A percentile compares a stretch with the other conserved stretches of the same genome.
Conservation (phyloP, 164 flowering plant species). For the Sedum album region DNA sequence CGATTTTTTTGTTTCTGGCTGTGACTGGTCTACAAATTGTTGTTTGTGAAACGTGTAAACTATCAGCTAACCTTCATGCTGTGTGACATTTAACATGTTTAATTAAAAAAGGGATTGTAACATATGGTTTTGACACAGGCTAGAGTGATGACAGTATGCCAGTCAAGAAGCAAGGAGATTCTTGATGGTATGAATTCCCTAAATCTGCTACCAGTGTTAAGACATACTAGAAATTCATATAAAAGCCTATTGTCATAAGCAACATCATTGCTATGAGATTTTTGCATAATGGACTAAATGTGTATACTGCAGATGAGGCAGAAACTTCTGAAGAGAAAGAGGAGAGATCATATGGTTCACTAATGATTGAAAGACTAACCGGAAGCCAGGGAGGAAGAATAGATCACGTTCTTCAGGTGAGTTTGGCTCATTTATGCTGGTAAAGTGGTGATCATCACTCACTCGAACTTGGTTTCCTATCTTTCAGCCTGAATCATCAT, state of each 20-base stretch:
- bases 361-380: slow-evolving; percentile 81
- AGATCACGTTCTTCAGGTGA: slow-evolving; percentile 85
- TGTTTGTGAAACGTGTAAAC: neutral
- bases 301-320: slow-evolving; percentile 28
- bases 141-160: slow-evolving; percentile 66
- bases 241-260: neutral
- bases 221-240: neutral
- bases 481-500: neutral
- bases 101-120: neutral
- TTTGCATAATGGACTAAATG: neutral
- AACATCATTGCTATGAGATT: slow-evolving; percentile 1
- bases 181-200: slow-evolving; percentile 42
- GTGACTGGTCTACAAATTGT: too few relatives aligned
- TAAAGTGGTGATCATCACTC: neutral
- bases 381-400: slow-evolving; percentile 69
- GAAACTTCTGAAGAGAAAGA: slow-evolving; percentile 32
- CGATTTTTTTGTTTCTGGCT: too few relatives aligned
- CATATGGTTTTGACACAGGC: slow-evolving; percentile 33
- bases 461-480: neutral
- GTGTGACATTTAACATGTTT: neutral
- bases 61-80: neutral
- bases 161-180: slow-evolving; percentile 32
- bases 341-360: slow-evolving; percentile 72
- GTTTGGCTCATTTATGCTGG: too few relatives aligned
- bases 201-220: neutral